A percentile compares a stretch with the other conserved stretches of the same genome.
phyloP scores from a whole-genome alignment of 1,284 basidiomycete species.

The Cutaneotrichosporon spelunceum region DNA sequence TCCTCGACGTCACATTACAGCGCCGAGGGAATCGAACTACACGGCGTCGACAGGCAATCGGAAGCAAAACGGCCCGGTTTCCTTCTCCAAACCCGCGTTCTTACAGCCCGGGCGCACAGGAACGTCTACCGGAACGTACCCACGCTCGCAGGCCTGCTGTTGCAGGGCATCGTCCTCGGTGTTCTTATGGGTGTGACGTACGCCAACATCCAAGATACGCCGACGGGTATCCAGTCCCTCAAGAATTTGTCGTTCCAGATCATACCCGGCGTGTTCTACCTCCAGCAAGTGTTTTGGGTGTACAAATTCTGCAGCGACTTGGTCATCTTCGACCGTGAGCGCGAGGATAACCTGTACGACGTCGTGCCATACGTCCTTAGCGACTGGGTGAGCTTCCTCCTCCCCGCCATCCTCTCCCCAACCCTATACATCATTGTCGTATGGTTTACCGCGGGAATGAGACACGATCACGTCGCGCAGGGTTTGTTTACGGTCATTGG shows the following conservation, averaged over 20 bases:
- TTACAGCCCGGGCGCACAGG: slow-evolving; percentile 42
- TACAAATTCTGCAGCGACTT: slow-evolving; percentile 52
- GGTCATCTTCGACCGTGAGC: slow-evolving; percentile 56
- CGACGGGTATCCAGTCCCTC: slow-evolving; percentile 52
- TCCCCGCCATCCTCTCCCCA: slow-evolving; percentile 46
- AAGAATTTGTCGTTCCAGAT: slow-evolving; percentile 50
- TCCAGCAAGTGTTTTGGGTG: slow-evolving; percentile 49
- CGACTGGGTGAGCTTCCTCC: slow-evolving; percentile 47
- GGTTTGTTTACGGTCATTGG: slow-evolving; percentile 53
- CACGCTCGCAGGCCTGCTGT: slow-evolving; percentile 40
- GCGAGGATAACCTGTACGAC: slow-evolving; percentile 45
- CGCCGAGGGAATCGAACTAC: slow-evolving; percentile 10
- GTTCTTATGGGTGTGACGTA: slow-evolving; percentile 37
- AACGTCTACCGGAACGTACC: slow-evolving; percentile 51
- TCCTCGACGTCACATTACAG: background rate
- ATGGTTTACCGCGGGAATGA: slow-evolving; percentile 50
- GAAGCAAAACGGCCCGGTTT: slow-evolving; percentile 37
- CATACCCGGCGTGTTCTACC: slow-evolving; percentile 48
- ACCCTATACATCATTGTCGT: slow-evolving; percentile 48
- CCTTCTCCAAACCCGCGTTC: slow-evolving; percentile 42
- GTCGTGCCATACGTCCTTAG: slow-evolving; percentile 51
- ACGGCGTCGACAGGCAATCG: slow-evolving; percentile 3
- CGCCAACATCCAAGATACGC: slow-evolving; percentile 42
- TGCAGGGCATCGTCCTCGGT: slow-evolving; percentile 46
- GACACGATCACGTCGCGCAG: slow-evolving; percentile 47